A percentile compares a stretch with the other conserved stretches of the same genome.
Conservation (phyloP, 768 basidiomycete genomes). For the Polyporus arcularius region DNA sequence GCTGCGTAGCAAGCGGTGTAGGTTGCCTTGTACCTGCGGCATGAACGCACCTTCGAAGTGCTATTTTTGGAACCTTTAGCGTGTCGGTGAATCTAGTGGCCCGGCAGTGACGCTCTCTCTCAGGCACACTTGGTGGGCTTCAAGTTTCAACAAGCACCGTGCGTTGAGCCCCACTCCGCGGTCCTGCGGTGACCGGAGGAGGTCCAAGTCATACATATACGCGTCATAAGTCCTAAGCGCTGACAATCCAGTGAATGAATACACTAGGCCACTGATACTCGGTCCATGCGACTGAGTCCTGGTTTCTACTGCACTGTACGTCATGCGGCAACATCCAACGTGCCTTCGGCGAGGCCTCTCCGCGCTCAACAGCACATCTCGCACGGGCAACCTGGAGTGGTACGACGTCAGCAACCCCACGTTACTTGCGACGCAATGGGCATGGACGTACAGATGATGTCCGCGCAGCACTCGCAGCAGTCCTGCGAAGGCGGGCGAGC, state of each 20-base stretch:
- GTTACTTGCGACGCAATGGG: background rate
- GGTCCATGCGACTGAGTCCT: background rate
- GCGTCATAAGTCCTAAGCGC: too few species aligned
- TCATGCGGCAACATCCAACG: background rate
- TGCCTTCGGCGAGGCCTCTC: background rate
- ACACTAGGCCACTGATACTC: background rate
- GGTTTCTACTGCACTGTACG: background rate
- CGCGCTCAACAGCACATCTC: constrained; percentile 65
- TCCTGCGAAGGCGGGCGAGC: constrained; percentile 40
- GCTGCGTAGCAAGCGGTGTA: too few species aligned
- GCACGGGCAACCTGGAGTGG: constrained; percentile 67
- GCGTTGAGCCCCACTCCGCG: too few species aligned
- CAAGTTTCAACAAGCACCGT: too few species aligned
- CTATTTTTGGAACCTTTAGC: too few species aligned
- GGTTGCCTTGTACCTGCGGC: too few species aligned
- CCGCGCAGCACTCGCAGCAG: constrained; percentile 69
- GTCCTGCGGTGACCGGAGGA: too few species aligned
- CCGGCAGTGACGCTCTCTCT: too few species aligned
- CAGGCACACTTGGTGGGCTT: too few species aligned
- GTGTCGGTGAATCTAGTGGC: too few species aligned
- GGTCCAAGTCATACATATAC: too few species aligned
- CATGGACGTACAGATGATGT: constrained; percentile 64
- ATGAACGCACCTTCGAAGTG: too few species aligned
- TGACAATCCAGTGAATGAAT: background rate
- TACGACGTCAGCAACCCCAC: constrained; percentile 6